These are phyloP conservation scores for Phaeotremella skinneri DNA, from an alignment of 768 basidiomycete species.

Conservation along the genomic window DNA sequence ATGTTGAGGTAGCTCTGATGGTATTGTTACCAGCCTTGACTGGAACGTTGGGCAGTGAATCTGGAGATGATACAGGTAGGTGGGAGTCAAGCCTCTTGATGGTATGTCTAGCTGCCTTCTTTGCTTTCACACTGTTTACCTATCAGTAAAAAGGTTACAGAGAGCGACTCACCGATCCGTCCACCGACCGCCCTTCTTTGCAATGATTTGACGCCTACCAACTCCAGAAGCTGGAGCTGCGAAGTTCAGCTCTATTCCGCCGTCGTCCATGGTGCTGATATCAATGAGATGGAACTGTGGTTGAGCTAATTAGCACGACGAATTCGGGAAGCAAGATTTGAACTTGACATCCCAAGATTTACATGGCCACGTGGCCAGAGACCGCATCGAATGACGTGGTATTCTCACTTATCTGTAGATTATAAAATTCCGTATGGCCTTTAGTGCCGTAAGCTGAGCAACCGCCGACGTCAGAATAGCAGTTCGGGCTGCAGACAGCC, in stretches of 20 bases:
- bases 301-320: too few relatives aligned
- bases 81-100: constrained; percentile 13
- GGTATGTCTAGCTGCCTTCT: constrained; percentile 53
- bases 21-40: constrained; percentile 54
- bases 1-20: neutral
- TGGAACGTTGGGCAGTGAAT: constrained; percentile 4
- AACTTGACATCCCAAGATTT: too few relatives aligned
- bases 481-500: too few relatives aligned
- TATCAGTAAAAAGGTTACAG: constrained; percentile 13
- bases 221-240: constrained; percentile 40
- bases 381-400: too few relatives aligned
- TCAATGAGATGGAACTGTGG: too few relatives aligned
- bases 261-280: constrained; percentile 56
- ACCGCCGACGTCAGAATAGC: too few relatives aligned
- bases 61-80: neutral
- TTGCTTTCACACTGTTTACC: constrained; percentile 65
- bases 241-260: constrained; percentile 73
- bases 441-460: too few relatives aligned
- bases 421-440: too few relatives aligned
- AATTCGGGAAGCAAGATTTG: too few relatives aligned
- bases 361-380: too few relatives aligned
- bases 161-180: constrained; percentile 59
- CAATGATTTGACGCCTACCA: constrained; percentile 15
- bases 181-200: constrained; percentile 54
- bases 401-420: too few relatives aligned